Evolutionary conservation across 108 stramenopile genomes (phyloP), one percentile per base, ranked within the genome.

Genomic region (Aurantiochytrium sp.): DNA sequence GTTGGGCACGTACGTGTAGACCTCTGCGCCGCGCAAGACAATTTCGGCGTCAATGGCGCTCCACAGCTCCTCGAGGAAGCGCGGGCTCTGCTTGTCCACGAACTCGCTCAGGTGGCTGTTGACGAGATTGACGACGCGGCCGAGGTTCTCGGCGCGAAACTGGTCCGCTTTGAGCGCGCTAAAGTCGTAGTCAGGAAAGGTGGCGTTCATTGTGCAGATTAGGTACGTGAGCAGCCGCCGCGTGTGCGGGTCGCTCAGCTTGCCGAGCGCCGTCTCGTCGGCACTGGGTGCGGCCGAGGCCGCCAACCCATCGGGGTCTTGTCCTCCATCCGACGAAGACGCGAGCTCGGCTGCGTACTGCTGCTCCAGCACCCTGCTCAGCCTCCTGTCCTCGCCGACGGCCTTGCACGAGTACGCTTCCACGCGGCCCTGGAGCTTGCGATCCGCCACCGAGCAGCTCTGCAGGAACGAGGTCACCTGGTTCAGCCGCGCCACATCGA

Each of bases 151-250:
- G 17, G 24, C 42, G 45, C 37, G 42, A n/a, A 81, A 81, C 24
- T 81, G 69, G 30, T 81, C 69, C 3, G 69, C 17, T 81, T 81
- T 81, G 45, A 81, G 69, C 24, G 42, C 69, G 45, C 69, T 81
- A 81, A 81, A 81, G 69, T 81, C 69, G 45, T 81, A 81, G 4
- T 81, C 69, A 6, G 69, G 69, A 1, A 81, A 81, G 10, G 69
- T 81, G 36, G 69, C 69, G 69, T 81, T 81, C 69, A 81, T 81
- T 12, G 69, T 81, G 69, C 69, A 81, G 12, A 81, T 81, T 12
- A 81, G 30, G 45, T 81, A 45, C 2, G 30, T 48, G 37, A 81
- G 69, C 24, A 81, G 69, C 36, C 69, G 37, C 37, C 69, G 37
- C 12, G 37, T 81, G 42, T 81, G 69, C 1, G 69, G 69, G 45